Percentiles rank a stretch among this genome's conserved stretches.
phyloP scores from a whole-genome alignment of 2,329 filamentous ascomycete genomes.

The Trichophyton mentagrophytes region DNA sequence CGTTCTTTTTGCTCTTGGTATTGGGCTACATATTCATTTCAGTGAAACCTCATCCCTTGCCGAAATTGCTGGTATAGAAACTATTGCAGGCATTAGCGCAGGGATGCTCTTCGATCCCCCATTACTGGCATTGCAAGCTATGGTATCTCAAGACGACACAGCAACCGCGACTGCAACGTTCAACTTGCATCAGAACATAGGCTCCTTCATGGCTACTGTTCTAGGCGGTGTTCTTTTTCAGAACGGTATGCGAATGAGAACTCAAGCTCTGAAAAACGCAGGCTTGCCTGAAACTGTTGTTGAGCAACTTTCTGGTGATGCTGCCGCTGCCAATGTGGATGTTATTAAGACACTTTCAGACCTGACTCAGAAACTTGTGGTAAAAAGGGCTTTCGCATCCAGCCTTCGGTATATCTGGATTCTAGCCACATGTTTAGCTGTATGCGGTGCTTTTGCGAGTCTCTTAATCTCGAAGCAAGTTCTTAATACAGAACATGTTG shows the following conservation, averaged over 20 bases:
- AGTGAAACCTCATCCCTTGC: constrained; percentile 25
- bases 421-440: constrained; percentile 34
- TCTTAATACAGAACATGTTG: constrained; percentile 1
- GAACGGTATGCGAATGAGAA: constrained; percentile 52
- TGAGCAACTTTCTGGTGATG: constrained; percentile 25
- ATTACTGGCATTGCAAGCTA: constrained; percentile 44
- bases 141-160: constrained; percentile 36
- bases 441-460: neutral
- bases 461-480: neutral
- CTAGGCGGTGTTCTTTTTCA: constrained; percentile 69
- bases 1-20: constrained; percentile 32
- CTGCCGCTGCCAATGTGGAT: constrained; percentile 38
- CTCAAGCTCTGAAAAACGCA: neutral
- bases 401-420: constrained; percentile 41
- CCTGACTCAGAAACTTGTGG: constrained; percentile 25
- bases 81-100: constrained; percentile 40
- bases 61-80: constrained; percentile 37
- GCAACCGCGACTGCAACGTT: constrained; percentile 42
- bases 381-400: constrained; percentile 37
- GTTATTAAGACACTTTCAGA: constrained; percentile 31
- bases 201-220: constrained; percentile 55
- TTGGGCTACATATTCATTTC: constrained; percentile 37
- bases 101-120: constrained; percentile 44
- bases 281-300: neutral
- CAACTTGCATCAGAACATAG: constrained; percentile 51